Conservation (phyloP, 768 basidiomycete species). For the Rhodocollybia butyracea region DNA sequence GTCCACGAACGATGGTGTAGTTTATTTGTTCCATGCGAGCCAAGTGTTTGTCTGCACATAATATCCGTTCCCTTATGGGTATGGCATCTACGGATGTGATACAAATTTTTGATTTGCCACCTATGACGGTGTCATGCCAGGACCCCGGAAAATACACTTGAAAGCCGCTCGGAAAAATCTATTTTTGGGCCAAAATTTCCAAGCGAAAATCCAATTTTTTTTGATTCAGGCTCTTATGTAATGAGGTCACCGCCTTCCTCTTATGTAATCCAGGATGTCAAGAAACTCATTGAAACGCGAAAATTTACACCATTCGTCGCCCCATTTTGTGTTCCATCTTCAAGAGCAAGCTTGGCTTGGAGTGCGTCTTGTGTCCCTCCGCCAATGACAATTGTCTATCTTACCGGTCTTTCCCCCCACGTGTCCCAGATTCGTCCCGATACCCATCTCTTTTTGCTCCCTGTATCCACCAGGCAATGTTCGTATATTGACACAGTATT, state of each 20-base stretch:
- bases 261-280: not conserved
- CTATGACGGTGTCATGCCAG: too few species aligned
- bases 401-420: constrained; percentile 10
- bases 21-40: too few species aligned
- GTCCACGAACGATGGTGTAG: too few species aligned
- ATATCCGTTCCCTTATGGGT: too few species aligned
- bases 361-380: constrained; percentile 5
- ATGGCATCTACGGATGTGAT: too few species aligned
- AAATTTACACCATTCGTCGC: not conserved
- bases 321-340: constrained; percentile 1
- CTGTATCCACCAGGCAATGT: constrained; percentile 62
- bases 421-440: constrained; percentile 49
- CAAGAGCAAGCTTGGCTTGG: constrained; percentile 4
- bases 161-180: too few species aligned
- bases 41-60: too few species aligned
- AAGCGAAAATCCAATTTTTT: too few species aligned
- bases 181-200: too few species aligned
- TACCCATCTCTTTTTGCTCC: constrained; percentile 66
- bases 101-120: too few species aligned
- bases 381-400: constrained; percentile 19
- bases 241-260: constrained; percentile 4
- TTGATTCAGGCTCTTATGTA: too few species aligned
- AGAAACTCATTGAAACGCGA: constrained; percentile 2
- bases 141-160: too few species aligned
- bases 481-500: constrained; percentile 20